Conservation (phyloP, 1,284 basidiomycete genomes). For the Waitea zeae region DNA sequence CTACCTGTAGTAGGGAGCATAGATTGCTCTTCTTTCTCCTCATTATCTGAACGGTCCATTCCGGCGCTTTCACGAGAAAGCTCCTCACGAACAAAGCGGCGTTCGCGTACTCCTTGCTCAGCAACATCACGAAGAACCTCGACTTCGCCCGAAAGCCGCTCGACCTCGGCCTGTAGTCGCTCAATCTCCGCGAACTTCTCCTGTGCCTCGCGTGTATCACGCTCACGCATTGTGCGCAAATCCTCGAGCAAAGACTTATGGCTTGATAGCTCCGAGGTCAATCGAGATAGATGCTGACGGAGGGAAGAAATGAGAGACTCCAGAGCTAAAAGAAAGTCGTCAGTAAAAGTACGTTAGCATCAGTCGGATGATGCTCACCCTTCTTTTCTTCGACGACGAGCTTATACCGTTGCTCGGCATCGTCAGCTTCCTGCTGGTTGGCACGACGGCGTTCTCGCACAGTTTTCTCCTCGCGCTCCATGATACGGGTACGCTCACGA, state of each 20-base stretch:
- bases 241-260: constrained; percentile 51
- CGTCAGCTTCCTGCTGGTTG: constrained; percentile 8
- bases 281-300: constrained; percentile 52
- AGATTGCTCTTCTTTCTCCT: constrained; percentile 2
- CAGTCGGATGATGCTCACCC: constrained; percentile 24
- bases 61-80: neutral
- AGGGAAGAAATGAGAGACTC: constrained; percentile 62
- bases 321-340: constrained; percentile 30
- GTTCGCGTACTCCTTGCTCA: constrained; percentile 64
- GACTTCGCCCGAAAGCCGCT: constrained; percentile 64
- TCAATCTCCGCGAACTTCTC: constrained; percentile 48
- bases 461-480: constrained; percentile 38
- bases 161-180: constrained; percentile 46
- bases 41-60: neutral
- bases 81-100: constrained; percentile 23
- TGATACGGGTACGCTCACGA: constrained; percentile 41
- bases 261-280: constrained; percentile 61
- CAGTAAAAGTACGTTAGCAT: constrained; percentile 2
- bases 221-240: constrained; percentile 43
- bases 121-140: constrained; percentile 69
- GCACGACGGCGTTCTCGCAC: constrained; percentile 19
- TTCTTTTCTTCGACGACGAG: constrained; percentile 75
- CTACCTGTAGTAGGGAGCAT: too few species aligned
- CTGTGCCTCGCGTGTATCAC: constrained; percentile 39
- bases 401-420: constrained; percentile 31